Evolutionary conservation across 805 yeast species (phyloP).

Genomic region (Tetrapisispora pingtungensis): DNA sequence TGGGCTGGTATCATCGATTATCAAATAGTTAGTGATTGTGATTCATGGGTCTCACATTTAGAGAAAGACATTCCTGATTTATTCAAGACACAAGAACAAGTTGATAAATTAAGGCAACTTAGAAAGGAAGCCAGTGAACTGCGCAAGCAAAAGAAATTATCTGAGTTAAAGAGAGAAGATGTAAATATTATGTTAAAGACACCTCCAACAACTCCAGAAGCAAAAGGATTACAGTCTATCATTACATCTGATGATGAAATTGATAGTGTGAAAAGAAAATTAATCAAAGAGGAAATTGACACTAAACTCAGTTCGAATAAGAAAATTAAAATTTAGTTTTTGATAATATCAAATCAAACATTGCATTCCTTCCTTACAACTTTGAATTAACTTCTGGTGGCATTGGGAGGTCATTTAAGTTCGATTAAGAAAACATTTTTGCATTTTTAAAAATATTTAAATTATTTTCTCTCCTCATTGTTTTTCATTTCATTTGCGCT

Average conservation of each 20-base stretch:
- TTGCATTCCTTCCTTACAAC: no score
- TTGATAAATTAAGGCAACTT: slow-evolving; percentile 23
- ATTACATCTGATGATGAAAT: not conserved
- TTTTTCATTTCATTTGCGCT: no score
- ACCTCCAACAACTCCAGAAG: slow-evolving; percentile 4
- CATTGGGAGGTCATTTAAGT: no score
- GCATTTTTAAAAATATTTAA: not conserved
- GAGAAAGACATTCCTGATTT: slow-evolving; percentile 47
- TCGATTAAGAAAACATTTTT: no score
- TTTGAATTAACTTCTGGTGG: no score
- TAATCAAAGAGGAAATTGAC: not conserved
- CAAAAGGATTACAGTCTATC: not conserved
- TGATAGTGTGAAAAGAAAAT: slow-evolving; percentile 1
- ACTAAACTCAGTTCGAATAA: not conserved
- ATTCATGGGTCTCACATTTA: slow-evolving; percentile 57
- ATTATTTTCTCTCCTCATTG: no score
- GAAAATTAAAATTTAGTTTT: not conserved
- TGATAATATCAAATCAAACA: not conserved
- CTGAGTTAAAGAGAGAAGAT: not conserved
- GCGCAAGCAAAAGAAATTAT: slow-evolving; percentile 9
- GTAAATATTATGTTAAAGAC: slow-evolving; percentile 1
- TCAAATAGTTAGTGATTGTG: slow-evolving; percentile 74
- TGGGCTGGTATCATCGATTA: slow-evolving; percentile 74
- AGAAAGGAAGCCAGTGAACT: slow-evolving; percentile 27
- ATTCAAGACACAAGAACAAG: slow-evolving; percentile 43